A percentile compares a stretch with the other conserved stretches of the same genome.
These are phyloP conservation scores for Ustilago trichophora DNA, from an alignment of 1,284 basidiomycete species.

Conservation along the genomic window DNA sequence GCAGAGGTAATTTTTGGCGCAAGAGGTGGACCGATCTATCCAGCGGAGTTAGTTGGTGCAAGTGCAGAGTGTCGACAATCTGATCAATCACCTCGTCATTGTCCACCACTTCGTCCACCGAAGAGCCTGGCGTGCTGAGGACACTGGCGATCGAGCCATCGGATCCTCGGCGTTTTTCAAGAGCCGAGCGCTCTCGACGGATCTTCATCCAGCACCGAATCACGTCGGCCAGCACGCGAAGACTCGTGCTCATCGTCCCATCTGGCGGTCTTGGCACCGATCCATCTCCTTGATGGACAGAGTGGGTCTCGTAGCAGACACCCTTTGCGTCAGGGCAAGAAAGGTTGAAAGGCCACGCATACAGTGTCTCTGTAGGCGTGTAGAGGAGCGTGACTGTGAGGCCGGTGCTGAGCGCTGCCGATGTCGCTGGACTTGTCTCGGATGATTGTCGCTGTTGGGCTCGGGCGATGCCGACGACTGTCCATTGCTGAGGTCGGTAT, in stretches of 20 bases:
- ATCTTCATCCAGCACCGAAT: slow-evolving; percentile 39
- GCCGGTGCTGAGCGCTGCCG: not conserved
- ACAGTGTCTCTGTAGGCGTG: slow-evolving; percentile 24
- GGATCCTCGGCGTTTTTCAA: slow-evolving; percentile 4
- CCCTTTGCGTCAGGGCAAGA: slow-evolving; percentile 26
- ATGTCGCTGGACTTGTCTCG: not conserved
- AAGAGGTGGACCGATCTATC: slow-evolving; percentile 31
- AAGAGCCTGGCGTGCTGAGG: slow-evolving; percentile 6
- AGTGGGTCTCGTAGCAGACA: slow-evolving; percentile 32
- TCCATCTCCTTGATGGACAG: not conserved
- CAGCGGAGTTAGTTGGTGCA: slow-evolving; percentile 18
- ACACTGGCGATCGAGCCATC: not conserved
- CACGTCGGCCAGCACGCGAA: slow-evolving; percentile 28
- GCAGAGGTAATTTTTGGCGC: slow-evolving; percentile 18
- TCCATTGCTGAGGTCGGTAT: slow-evolving; percentile 22
- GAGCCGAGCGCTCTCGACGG: slow-evolving; percentile 8
- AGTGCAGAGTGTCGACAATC: slow-evolving; percentile 18
- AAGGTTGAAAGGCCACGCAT: slow-evolving; percentile 39
- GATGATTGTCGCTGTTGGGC: slow-evolving; percentile 8
- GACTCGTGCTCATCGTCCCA: slow-evolving; percentile 35
- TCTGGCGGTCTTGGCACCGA: slow-evolving; percentile 17
- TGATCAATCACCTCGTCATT: slow-evolving; percentile 32
- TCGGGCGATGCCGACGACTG: slow-evolving; percentile 15
- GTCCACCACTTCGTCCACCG: slow-evolving; percentile 22
- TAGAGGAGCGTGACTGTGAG: slow-evolving; percentile 32